phyloP scores from a whole-genome alignment of 257 asterid species.

The Galeopsis tetrahit region DNA sequence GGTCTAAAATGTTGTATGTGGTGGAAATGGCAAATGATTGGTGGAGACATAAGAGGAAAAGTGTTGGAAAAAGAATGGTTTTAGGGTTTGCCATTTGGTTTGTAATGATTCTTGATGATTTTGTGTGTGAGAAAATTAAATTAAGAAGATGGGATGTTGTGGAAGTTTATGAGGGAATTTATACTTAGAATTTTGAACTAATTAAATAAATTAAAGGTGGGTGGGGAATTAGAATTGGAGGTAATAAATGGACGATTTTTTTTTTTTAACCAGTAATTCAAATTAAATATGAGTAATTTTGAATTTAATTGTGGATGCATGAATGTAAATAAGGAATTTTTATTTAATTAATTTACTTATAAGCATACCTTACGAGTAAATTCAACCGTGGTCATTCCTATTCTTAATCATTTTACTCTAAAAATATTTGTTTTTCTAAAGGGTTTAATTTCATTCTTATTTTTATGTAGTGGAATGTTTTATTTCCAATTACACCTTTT shows the following conservation, averaged over 20 bases:
- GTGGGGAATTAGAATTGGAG: background rate
- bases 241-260: background rate
- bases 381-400: too few species aligned
- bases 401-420: too few species aligned
- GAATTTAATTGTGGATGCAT: background rate
- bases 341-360: too few species aligned
- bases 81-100: constrained; percentile 30
- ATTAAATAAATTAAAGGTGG: constrained; percentile 15
- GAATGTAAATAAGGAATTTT: background rate
- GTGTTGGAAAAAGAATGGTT: constrained; percentile 20
- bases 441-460: too few species aligned
- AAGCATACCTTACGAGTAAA: too few species aligned
- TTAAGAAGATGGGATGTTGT: constrained; percentile 30
- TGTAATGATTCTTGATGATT: constrained; percentile 6
- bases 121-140: background rate
- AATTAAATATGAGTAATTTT: background rate
- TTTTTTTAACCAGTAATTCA: constrained; percentile 9
- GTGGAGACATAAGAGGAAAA: constrained; percentile 31
- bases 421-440: too few species aligned
- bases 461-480: too few species aligned
- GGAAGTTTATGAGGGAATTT: constrained; percentile 39
- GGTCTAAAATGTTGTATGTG: constrained; percentile 37
- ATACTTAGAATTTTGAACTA: constrained; percentile 36
- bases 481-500: too few species aligned
- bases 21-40: constrained; percentile 31